Percentiles rank a stretch among this genome's conserved stretches.
Conservation (phyloP, 1,284 basidiomycete genomes). For the Irpex sp. region DNA sequence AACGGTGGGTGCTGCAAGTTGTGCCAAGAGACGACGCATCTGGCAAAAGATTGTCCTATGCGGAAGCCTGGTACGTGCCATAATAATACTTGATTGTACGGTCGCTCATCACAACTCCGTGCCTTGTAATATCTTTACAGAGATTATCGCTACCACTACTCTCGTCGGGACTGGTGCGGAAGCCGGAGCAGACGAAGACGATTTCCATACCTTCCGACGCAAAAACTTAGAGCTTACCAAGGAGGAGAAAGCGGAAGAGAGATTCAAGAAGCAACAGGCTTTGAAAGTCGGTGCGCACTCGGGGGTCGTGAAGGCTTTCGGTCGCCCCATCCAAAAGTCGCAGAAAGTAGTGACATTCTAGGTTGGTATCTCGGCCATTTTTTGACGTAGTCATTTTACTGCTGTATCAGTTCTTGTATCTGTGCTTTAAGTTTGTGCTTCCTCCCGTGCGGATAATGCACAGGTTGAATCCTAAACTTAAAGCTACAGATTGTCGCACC, state of each 20-base stretch:
- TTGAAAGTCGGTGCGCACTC: slow-evolving; percentile 44
- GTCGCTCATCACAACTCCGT: too few relatives aligned
- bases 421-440: too few relatives aligned
- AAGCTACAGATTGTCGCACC: too few relatives aligned
- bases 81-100: too few relatives aligned
- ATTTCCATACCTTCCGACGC: slow-evolving; percentile 81
- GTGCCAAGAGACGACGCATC: slow-evolving; percentile 80
- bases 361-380: neutral
- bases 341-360: slow-evolving; percentile 62
- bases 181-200: slow-evolving; percentile 88
- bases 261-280: slow-evolving; percentile 37
- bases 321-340: slow-evolving; percentile 29
- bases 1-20: slow-evolving; percentile 90
- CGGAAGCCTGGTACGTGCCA: slow-evolving; percentile 50
- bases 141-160: slow-evolving; percentile 27
- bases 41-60: slow-evolving; percentile 80
- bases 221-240: slow-evolving; percentile 56
- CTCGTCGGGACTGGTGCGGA: slow-evolving; percentile 50
- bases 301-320: slow-evolving; percentile 41
- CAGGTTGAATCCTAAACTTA: too few relatives aligned
- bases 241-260: slow-evolving; percentile 50
- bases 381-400: neutral
- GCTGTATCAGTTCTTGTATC: neutral
- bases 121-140: slow-evolving; percentile 12
- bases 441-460: too few relatives aligned